These are phyloP conservation scores for Cystofilobasidium bisporidii DNA, from an alignment of 768 basidiomycete genomes.

Conservation along the genomic window DNA sequence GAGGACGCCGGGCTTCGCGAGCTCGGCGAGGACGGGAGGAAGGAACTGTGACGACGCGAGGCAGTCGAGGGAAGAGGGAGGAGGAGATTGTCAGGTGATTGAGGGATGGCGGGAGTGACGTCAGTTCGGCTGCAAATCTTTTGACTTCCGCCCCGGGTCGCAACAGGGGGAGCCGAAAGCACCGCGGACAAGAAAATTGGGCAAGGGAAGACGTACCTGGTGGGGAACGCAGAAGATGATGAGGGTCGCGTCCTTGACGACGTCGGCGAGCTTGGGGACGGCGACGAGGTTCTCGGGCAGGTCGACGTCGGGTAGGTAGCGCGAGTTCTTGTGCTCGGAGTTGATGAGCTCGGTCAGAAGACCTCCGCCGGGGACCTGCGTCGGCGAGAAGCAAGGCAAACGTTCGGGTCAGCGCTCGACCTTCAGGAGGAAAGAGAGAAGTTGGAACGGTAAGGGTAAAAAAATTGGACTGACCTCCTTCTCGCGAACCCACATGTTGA, in stretches of 20 bases:
- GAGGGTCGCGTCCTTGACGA: constrained; percentile 44
- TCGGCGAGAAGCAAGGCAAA: not conserved
- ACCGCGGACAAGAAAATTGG: too few relatives aligned
- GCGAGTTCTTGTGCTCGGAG: constrained; percentile 27
- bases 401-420: not conserved
- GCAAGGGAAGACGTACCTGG: constrained; percentile 34
- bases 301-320: constrained; percentile 37
- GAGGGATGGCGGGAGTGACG: not conserved
- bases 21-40: constrained; percentile 25
- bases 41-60: not conserved
- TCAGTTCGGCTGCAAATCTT: not conserved
- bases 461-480: constrained; percentile 14
- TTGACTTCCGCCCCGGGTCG: too few relatives aligned
- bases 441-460: not conserved
- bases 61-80: not conserved
- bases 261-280: constrained; percentile 42
- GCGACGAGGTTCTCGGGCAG: constrained; percentile 44
- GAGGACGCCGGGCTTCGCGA: constrained; percentile 32
- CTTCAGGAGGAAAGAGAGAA: not conserved
- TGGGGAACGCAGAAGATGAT: constrained; percentile 46
- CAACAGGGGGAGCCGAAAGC: not conserved
- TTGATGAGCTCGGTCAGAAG: constrained; percentile 28
- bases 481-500: constrained; percentile 29
- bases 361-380: constrained; percentile 18
- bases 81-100: not conserved